A percentile compares a stretch with the other conserved stretches of the same genome.
These are phyloP conservation scores for Arctium lappa DNA, from an alignment of 129 eudicot species.

Conservation along the genomic window DNA sequence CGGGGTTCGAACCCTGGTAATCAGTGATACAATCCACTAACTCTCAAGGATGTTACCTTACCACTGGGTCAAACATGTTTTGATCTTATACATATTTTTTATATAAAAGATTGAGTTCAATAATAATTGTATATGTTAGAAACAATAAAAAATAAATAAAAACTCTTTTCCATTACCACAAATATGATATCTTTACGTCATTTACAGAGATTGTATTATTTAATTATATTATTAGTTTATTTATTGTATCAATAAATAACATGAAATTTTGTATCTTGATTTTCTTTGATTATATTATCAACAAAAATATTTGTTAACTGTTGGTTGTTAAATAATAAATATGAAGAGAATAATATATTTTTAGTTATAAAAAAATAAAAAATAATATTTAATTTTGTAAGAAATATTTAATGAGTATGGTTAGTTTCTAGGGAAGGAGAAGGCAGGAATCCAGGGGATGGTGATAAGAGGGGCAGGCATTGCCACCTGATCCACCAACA, in stretches of 20 bases:
- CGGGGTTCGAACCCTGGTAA: too few relatives aligned
- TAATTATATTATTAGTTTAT: too few relatives aligned
- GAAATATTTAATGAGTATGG: not conserved
- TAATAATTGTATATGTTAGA: too few relatives aligned
- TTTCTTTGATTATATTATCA: not conserved
- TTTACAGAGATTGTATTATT: not conserved
- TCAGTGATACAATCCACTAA: too few relatives aligned
- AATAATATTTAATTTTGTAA: not conserved
- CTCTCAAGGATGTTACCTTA: too few relatives aligned
- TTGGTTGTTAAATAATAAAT: not conserved
- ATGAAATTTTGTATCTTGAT: not conserved
- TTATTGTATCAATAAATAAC: not conserved
- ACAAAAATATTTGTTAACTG: not conserved
- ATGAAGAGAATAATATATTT: not conserved
- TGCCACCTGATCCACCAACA: slow-evolving; percentile 95
- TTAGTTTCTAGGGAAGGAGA: slow-evolving; percentile 30
- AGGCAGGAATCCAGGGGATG: slow-evolving; percentile 57
- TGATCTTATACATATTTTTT: too few relatives aligned
- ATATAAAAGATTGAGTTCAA: too few relatives aligned
- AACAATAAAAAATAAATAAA: too few relatives aligned
- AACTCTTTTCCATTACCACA: too few relatives aligned
- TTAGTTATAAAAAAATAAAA: not conserved
- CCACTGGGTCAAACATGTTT: too few relatives aligned
- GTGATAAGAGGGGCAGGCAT: slow-evolving; percentile 64
- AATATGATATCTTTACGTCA: too few relatives aligned